A percentile compares a stretch with the other conserved stretches of the same genome.
Conservation (phyloP, 306 rosid species). For the Glycine tomentella region DNA sequence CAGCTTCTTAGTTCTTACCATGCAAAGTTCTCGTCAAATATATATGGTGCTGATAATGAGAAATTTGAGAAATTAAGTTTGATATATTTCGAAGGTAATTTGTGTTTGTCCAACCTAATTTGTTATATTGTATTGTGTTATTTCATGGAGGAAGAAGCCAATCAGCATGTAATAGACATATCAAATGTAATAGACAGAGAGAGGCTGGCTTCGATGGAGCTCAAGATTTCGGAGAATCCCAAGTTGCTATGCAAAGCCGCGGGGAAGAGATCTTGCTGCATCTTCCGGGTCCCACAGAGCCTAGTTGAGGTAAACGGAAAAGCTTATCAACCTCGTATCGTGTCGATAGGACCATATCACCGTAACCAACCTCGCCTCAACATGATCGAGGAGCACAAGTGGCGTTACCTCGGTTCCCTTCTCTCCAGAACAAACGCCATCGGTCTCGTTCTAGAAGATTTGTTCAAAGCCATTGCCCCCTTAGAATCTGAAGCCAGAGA, state of each 20-base stretch:
- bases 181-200: constrained; percentile 46
- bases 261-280: constrained; percentile 60
- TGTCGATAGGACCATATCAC: constrained; percentile 78
- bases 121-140: too few relatives aligned
- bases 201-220: constrained; percentile 51
- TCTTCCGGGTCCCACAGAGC: constrained; percentile 65
- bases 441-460: constrained; percentile 26
- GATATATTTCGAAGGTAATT: too few relatives aligned
- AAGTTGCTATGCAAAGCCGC: constrained; percentile 58
- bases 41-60: too few relatives aligned
- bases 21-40: too few relatives aligned
- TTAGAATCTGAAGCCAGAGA: constrained; percentile 59
- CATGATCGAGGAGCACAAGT: constrained; percentile 73
- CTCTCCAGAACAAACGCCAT: constrained; percentile 48
- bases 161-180: constrained; percentile 37
- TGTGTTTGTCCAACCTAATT: too few relatives aligned
- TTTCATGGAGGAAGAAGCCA: constrained; percentile 10
- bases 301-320: constrained; percentile 57
- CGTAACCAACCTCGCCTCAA: constrained; percentile 48
- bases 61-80: too few relatives aligned
- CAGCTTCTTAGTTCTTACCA: too few relatives aligned
- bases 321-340: constrained; percentile 66
- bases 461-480: constrained; percentile 38
- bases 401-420: constrained; percentile 57
- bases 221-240: constrained; percentile 58